Percentiles rank a stretch among this genome's conserved stretches.
Conservation (phyloP, 768 basidiomycete genomes). For the Goffeauzyma gilvescens region DNA sequence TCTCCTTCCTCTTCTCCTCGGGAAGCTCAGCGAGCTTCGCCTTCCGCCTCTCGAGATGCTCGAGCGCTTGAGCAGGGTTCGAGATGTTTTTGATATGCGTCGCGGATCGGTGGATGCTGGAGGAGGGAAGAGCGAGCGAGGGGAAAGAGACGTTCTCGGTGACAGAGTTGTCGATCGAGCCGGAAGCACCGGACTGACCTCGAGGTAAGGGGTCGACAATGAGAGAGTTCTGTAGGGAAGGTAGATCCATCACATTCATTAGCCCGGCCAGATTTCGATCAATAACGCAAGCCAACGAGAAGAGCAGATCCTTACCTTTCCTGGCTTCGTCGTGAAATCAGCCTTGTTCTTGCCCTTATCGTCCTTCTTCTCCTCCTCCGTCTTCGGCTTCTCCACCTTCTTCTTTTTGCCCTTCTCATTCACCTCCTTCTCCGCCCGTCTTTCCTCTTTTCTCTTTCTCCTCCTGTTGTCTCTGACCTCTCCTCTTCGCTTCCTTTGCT, state of each 20-base stretch:
- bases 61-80: constrained; percentile 60
- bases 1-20: constrained; percentile 61
- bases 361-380: constrained; percentile 15
- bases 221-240: constrained; percentile 22
- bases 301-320: constrained; percentile 17
- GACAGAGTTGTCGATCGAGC: not conserved
- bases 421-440: constrained; percentile 44
- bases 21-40: constrained; percentile 57
- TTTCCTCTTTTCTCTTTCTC: constrained; percentile 71
- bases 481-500: constrained; percentile 54
- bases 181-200: not conserved
- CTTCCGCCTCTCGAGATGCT: constrained; percentile 56
- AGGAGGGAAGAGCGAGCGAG: constrained; percentile 38
- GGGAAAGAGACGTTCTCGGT: constrained; percentile 52
- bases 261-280: not conserved
- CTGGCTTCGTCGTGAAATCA: constrained; percentile 17
- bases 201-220: constrained; percentile 22
- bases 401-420: not conserved
- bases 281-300: not conserved
- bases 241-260: not conserved
- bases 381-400: constrained; percentile 15
- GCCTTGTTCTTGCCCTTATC: constrained; percentile 34
- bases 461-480: constrained; percentile 66
- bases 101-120: constrained; percentile 25
- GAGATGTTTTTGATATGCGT: constrained; percentile 55